Evolutionary conservation across 176 grass and related monocot genomes (phyloP), one percentile per base, ranked within the genome.

Genomic region (Typha latifolia): DNA sequence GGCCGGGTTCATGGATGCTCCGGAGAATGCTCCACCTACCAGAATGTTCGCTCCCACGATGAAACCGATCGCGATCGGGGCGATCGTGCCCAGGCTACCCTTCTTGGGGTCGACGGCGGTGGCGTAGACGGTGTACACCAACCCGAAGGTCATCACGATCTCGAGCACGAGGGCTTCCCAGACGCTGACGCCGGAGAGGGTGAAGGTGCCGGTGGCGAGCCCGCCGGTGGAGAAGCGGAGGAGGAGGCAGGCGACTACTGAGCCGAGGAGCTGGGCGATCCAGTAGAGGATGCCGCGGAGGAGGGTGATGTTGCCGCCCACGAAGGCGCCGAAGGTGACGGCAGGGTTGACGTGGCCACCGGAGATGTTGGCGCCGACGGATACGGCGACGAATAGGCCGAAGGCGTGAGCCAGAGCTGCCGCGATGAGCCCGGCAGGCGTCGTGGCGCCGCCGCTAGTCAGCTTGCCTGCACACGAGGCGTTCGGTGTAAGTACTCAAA

Each of bases 291-390:
- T 57, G 47, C 86, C 79, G 3, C 94, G 86, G 76, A 93, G 62
- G 67, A 99, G 89, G 59, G 94, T 83, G 83, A 99, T 99, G 89
- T 93, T 86, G 70, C 94, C 94, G 68, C 94, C 89, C 0, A 99
- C 37, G 76, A 93, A 99, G 16, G 81, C 86, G 69, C 94, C 94
- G 76, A 99, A 99, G 11, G 94, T 99, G 1, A 99, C 94, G 19
- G 94, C 94, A 0, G 94, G 94, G 89, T 99, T 99, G 67, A 99
- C 89, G 81, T 99, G 94, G 2, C 94, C 94, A 62, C 94, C 94
- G 51, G 94, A 99, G 89, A 99, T 89, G 86, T 99, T 99, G 62
- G 89, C 89, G 63, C 78, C 73, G 0, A 91, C 94, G 5, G 94
- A 90, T 2, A 99, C 94, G 1, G 94, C 94, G 4, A 91, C 94